Conservation (phyloP, 208 protist species). For the Wallacemonas sp. region DNA sequence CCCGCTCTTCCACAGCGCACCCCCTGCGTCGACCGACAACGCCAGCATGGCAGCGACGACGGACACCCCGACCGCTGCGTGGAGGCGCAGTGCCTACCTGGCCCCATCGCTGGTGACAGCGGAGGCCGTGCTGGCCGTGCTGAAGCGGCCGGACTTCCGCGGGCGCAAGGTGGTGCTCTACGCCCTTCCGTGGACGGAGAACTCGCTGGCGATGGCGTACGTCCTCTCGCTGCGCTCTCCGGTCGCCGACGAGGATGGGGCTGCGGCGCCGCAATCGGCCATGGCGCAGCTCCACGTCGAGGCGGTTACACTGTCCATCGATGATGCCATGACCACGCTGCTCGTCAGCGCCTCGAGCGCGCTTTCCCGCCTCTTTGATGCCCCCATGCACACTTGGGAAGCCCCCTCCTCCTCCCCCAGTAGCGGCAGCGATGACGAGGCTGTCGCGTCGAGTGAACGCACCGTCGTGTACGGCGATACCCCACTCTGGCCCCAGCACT, state of each 20-base stretch:
- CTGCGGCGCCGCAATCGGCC: background rate
- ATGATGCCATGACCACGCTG: slow-evolving; percentile 15
- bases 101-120: slow-evolving; percentile 27
- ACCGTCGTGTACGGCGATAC: slow-evolving; percentile 54
- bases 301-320: slow-evolving; percentile 1
- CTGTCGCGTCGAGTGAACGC: slow-evolving; percentile 1
- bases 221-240: slow-evolving; percentile 23
- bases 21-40: too few relatives aligned
- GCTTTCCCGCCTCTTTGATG: slow-evolving; percentile 34
- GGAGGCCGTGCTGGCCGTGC: slow-evolving; percentile 27
- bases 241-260: too few relatives aligned
- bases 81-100: slow-evolving; percentile 7
- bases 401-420: background rate
- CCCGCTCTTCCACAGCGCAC: background rate
- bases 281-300: slow-evolving; percentile 12
- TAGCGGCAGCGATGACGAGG: too few relatives aligned
- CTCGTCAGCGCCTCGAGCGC: slow-evolving; percentile 30
- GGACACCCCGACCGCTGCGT: too few relatives aligned
- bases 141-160: slow-evolving; percentile 24
- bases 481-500: slow-evolving; percentile 60
- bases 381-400: slow-evolving; percentile 24
- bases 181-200: slow-evolving; percentile 55
- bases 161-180: slow-evolving; percentile 47
- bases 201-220: slow-evolving; percentile 40
- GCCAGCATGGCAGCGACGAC: too few relatives aligned